Conservation (phyloP, 768 basidiomycete genomes). For the Pleurotus salmoneostramineus region DNA sequence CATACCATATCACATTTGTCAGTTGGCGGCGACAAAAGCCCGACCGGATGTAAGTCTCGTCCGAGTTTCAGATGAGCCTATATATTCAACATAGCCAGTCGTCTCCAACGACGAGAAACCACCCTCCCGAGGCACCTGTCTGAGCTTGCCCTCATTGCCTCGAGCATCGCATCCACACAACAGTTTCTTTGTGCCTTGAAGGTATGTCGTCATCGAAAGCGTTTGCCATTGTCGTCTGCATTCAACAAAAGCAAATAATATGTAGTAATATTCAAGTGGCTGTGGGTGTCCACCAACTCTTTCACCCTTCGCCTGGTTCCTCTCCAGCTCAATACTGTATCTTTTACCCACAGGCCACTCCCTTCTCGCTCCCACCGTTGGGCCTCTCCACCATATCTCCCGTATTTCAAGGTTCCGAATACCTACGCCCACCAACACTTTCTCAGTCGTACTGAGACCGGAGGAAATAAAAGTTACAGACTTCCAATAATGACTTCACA, state of each 20-base stretch:
- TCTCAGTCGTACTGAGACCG: slow-evolving; percentile 8
- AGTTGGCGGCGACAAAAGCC: slow-evolving; percentile 5
- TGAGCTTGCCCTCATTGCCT: too few relatives aligned
- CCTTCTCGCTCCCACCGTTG: neutral
- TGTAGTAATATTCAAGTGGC: slow-evolving; percentile 1
- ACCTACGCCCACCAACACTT: neutral
- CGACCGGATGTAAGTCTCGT: slow-evolving; percentile 2
- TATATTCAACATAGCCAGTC: neutral
- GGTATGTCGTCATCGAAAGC: slow-evolving; percentile 4
- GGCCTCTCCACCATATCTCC: neutral
- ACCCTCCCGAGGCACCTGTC: too few relatives aligned
- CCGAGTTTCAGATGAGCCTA: neutral
- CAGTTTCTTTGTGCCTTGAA: neutral
- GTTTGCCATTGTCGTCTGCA: neutral
- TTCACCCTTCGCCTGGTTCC: slow-evolving; percentile 1
- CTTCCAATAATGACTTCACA: slow-evolving; percentile 1
- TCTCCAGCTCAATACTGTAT: neutral
- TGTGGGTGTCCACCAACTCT: slow-evolving; percentile 1
- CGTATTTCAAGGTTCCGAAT: neutral
- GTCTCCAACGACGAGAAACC: too few relatives aligned
- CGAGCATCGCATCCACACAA: neutral
- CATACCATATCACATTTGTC: slow-evolving; percentile 1
- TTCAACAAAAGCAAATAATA: slow-evolving; percentile 4
- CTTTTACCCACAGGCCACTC: neutral
- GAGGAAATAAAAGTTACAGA: slow-evolving; percentile 4